phyloP scores from a whole-genome alignment of 2,329 filamentous ascomycete genomes.

The Gaeumannomyces sp. region DNA sequence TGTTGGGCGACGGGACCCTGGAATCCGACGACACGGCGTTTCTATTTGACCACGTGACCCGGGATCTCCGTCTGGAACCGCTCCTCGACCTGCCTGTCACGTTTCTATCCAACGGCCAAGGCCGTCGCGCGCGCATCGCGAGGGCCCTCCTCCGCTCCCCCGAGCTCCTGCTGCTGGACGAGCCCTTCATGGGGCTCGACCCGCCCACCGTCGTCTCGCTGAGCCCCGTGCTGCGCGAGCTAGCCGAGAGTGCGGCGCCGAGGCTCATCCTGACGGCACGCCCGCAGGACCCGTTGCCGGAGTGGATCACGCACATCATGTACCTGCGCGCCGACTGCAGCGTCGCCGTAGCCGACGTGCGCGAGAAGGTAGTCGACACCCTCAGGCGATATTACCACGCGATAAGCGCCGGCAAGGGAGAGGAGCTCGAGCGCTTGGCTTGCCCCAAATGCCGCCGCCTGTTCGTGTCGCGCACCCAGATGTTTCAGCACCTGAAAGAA shows the following conservation, averaged over 20 bases:
- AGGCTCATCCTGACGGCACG: constrained; percentile 71
- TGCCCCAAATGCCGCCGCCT: neutral
- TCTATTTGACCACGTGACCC: constrained; percentile 53
- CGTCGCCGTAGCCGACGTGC: constrained; percentile 59
- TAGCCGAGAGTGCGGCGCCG: constrained; percentile 62
- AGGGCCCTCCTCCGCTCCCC: constrained; percentile 74
- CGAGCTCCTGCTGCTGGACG: constrained; percentile 79
- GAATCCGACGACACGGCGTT: constrained; percentile 38
- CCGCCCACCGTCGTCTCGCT: constrained; percentile 70
- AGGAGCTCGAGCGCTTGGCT: neutral
- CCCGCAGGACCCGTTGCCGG: constrained; percentile 79
- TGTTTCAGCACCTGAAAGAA: neutral
- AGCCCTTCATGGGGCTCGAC: constrained; percentile 94
- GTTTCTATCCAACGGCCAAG: constrained; percentile 92
- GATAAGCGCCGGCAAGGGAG: constrained; percentile 16
- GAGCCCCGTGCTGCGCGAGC: constrained; percentile 60
- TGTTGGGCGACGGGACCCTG: constrained; percentile 32
- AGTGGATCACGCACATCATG: constrained; percentile 83
- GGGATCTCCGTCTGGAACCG: constrained; percentile 60
- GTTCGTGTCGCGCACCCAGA: neutral
- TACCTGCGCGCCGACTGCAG: constrained; percentile 63
- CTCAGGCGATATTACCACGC: constrained; percentile 42
- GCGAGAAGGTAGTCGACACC: constrained; percentile 52
- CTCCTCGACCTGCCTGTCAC: constrained; percentile 77
- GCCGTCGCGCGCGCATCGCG: constrained; percentile 78